Evolutionary conservation across 441 rosid species (phyloP).

Genomic region (Flueggea neowawraea): DNA sequence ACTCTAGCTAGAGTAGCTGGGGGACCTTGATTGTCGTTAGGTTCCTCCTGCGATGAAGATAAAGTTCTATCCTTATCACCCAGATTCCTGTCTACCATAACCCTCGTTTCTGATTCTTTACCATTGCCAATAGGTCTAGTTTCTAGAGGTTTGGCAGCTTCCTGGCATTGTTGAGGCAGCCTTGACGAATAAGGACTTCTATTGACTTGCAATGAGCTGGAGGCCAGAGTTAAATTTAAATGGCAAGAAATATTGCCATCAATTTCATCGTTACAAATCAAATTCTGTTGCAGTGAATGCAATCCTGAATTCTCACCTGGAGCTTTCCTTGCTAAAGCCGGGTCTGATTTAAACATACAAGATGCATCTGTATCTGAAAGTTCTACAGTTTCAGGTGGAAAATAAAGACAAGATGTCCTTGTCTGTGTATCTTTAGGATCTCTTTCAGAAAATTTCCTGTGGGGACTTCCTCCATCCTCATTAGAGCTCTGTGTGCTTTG

Average conservation of each 20-base stretch:
- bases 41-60: constrained; percentile 31
- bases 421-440: constrained; percentile 43
- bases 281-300: constrained; percentile 40
- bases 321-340: constrained; percentile 37
- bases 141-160: constrained; percentile 35
- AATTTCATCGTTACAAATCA: constrained; percentile 52
- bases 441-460: constrained; percentile 38
- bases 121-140: constrained; percentile 29
- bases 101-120: constrained; percentile 35
- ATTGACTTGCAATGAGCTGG: constrained; percentile 60
- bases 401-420: constrained; percentile 41
- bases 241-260: constrained; percentile 83
- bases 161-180: constrained; percentile 34
- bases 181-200: constrained; percentile 35
- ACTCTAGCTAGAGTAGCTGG: constrained; percentile 51
- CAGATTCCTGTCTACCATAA: constrained; percentile 20
- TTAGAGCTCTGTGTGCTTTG: constrained; percentile 78
- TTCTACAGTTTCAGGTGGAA: constrained; percentile 60
- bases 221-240: constrained; percentile 79
- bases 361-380: constrained; percentile 87
- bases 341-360: constrained; percentile 35
- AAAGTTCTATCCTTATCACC: constrained; percentile 19
- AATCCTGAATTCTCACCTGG: constrained; percentile 32
- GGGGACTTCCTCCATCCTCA: constrained; percentile 62
- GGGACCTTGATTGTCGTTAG: constrained; percentile 38